Percentiles rank a stretch among this genome's conserved stretches.
phyloP scores from a whole-genome alignment of 2,329 filamentous ascomycete genomes.

The Apiospora koreana region DNA sequence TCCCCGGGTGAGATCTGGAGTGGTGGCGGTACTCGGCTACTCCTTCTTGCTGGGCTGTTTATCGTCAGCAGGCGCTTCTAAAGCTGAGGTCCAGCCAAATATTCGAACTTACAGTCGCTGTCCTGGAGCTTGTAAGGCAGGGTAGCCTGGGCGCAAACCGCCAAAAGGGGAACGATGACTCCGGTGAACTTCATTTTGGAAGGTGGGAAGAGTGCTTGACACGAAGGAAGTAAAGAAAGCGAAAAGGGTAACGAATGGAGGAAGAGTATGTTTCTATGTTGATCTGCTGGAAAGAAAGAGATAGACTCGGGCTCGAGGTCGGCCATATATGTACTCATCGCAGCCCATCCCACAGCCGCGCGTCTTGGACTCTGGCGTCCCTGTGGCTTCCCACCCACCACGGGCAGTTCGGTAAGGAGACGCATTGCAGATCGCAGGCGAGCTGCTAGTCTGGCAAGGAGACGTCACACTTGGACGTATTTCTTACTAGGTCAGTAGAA shows the following conservation, averaged over 20 bases:
- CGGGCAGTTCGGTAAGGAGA: neutral
- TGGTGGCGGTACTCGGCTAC: neutral
- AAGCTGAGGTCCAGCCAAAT: neutral
- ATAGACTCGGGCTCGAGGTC: neutral
- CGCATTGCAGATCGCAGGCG: neutral
- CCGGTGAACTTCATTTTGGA: slow-evolving; percentile 6
- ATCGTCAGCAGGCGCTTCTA: neutral
- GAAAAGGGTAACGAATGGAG: neutral
- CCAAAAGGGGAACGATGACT: neutral
- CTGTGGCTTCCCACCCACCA: neutral
- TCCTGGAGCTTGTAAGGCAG: slow-evolving; percentile 3
- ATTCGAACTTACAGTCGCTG: neutral
- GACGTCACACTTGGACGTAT: neutral
- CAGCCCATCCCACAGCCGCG: neutral
- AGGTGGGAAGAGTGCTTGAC: neutral
- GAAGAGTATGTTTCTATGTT: slow-evolving; percentile 1
- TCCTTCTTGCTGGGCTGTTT: neutral
- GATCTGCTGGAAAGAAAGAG: neutral
- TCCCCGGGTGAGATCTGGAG: neutral
- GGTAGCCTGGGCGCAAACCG: neutral
- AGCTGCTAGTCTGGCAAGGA: neutral
- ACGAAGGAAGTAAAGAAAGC: neutral
- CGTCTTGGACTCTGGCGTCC: neutral
- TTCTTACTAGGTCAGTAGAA: neutral
- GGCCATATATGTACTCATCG: neutral